Evolutionary conservation across 2,329 filamentous ascomycete species (phyloP).

Genomic region (Cytospora schulzeri): DNA sequence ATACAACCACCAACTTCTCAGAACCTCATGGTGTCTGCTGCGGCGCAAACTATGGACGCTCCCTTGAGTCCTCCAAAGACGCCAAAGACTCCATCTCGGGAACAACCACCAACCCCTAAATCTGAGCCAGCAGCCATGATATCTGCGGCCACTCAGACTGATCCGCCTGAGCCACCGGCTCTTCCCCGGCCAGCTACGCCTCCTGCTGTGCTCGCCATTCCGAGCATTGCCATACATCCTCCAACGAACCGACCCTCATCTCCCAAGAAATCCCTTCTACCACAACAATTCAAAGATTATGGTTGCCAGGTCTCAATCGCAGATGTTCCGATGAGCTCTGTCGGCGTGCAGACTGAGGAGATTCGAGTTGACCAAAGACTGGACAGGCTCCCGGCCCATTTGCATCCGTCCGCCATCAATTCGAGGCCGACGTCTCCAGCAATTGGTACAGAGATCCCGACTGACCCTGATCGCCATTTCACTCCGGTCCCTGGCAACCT

Average conservation of each 20-base stretch:
- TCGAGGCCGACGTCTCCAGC: conserved; percentile 61
- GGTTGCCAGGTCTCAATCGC: conserved; percentile 74
- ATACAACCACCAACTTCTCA: conserved; percentile 46
- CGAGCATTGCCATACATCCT: conserved; percentile 89
- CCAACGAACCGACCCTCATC: conserved; percentile 82
- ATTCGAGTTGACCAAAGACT: conserved; percentile 82
- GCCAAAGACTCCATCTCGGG: conserved; percentile 54
- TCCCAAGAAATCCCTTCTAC: conserved; percentile 71
- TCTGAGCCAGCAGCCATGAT: conserved; percentile 45
- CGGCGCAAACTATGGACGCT: conserved; percentile 64
- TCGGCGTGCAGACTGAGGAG: conserved; percentile 79
- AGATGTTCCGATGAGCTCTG: conserved; percentile 55
- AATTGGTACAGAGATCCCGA: conserved; percentile 30
- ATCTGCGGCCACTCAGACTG: conserved; percentile 66
- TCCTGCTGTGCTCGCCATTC: conserved; percentile 60
- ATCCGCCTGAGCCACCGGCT: conserved; percentile 43
- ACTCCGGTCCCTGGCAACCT: conserved; percentile 55
- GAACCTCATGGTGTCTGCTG: conserved; percentile 63
- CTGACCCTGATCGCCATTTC: conserved; percentile 46
- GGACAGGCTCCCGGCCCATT: conserved; percentile 72
- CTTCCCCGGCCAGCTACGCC: conserved; percentile 33
- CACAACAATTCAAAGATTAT: conserved; percentile 81
- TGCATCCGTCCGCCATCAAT: conserved; percentile 76
- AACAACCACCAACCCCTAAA: conserved; percentile 44
- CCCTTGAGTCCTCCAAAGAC: conserved; percentile 68